Conservation (phyloP, 192 early-diverging fungal genomes). For the Entomortierella parvispora region DNA sequence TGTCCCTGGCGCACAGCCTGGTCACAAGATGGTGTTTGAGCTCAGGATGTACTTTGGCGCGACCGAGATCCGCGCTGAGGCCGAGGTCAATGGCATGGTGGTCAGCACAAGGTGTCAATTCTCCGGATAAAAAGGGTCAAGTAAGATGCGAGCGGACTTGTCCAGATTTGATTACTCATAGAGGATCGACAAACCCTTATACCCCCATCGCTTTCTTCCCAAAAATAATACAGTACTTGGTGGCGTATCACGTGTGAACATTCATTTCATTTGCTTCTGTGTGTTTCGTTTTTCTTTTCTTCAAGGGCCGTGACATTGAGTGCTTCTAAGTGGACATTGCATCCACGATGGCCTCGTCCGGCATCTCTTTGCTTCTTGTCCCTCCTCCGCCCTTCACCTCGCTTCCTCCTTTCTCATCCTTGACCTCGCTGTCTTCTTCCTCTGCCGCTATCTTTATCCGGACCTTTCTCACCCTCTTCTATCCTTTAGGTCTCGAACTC, state of each 20-base stretch:
- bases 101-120: slow-evolving; percentile 47
- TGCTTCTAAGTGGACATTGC: too few species aligned
- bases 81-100: slow-evolving; percentile 56
- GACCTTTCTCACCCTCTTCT: not conserved
- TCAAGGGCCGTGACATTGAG: too few species aligned
- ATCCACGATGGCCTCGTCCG: too few species aligned
- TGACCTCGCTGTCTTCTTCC: not conserved
- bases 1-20: slow-evolving; percentile 38
- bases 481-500: not conserved
- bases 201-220: too few species aligned
- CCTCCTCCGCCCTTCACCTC: not conserved
- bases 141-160: not conserved
- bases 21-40: slow-evolving; percentile 39
- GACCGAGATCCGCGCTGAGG: slow-evolving; percentile 61
- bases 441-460: not conserved
- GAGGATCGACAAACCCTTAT: not conserved
- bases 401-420: not conserved
- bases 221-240: too few species aligned
- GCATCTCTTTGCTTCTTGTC: not conserved
- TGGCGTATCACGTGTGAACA: too few species aligned
- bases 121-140: slow-evolving; percentile 19
- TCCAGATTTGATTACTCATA: too few species aligned
- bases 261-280: too few species aligned
- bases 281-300: too few species aligned
- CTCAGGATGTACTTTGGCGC: slow-evolving; percentile 62